Conservation (phyloP, 441 rosid species). For the Lagerstroemia fauriei region DNA sequence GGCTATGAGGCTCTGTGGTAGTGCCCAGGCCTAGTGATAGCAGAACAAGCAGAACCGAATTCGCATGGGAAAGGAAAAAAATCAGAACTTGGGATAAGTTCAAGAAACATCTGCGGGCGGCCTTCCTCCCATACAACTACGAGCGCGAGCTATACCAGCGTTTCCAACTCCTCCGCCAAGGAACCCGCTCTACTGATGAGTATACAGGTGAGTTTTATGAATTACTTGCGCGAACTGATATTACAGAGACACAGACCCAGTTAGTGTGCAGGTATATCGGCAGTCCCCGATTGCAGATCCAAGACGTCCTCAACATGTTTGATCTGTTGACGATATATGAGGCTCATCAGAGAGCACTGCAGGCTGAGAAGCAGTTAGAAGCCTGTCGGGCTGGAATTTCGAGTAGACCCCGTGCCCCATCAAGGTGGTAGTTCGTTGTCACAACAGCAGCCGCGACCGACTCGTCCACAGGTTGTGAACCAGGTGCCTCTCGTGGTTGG, state of each 20-base stretch:
- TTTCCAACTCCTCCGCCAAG: conserved; percentile 1
- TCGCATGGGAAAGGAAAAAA: conserved; percentile 22
- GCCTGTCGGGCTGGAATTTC: background rate
- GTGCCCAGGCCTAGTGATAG: no score
- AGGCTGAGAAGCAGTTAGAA: background rate
- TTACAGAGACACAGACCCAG: conserved; percentile 6
- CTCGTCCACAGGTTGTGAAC: no score
- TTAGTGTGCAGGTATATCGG: background rate
- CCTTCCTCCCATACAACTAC: conserved; percentile 13
- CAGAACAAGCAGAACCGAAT: no score
- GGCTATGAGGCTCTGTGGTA: no score
- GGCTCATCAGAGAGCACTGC: background rate
- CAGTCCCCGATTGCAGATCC: background rate
- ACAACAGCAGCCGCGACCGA: no score
- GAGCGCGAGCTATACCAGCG: conserved; percentile 7
- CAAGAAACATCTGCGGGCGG: background rate
- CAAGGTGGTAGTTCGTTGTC: no score
- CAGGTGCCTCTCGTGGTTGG: no score
- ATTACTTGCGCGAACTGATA: background rate
- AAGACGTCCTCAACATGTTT: background rate
- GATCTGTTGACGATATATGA: background rate
- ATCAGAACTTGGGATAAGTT: conserved; percentile 16
- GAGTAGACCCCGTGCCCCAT: background rate
- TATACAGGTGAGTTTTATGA: conserved; percentile 11
- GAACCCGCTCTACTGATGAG: background rate